Percentiles rank a stretch among this genome's conserved stretches.
Conservation (phyloP, 345 rosid genomes). For the Luvunga scandens region DNA sequence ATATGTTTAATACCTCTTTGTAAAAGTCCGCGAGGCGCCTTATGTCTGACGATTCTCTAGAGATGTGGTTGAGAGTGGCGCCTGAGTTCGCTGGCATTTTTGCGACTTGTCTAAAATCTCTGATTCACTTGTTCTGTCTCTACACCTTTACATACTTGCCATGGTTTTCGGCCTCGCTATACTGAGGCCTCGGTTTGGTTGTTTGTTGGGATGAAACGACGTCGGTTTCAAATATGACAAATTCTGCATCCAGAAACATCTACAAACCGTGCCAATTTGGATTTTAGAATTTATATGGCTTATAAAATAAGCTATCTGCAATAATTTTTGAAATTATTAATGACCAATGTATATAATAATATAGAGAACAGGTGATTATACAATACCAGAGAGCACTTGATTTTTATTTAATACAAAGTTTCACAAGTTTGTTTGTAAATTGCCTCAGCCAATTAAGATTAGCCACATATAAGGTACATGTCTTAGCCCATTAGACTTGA, state of each 20-base stretch:
- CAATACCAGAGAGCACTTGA: no score
- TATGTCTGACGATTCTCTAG: constrained; percentile 79
- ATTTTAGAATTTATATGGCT: no score
- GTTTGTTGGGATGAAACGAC: not conserved
- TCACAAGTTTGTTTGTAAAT: no score
- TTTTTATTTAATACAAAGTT: no score
- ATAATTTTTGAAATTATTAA: no score
- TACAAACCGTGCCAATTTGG: no score
- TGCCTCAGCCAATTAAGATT: no score
- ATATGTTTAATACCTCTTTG: constrained; percentile 45
- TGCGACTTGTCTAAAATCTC: not conserved
- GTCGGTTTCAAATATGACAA: not conserved
- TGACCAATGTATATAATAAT: no score
- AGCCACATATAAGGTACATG: no score
- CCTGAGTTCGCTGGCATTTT: constrained; percentile 46
- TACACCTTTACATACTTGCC: not conserved
- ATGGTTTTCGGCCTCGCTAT: not conserved
- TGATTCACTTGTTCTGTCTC: not conserved
- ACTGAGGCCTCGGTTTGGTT: not conserved
- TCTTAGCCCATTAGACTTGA: no score
- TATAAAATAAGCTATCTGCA: no score
- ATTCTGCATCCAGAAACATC: not conserved
- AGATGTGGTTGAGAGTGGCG: constrained; percentile 65
- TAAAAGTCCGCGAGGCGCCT: constrained; percentile 72
- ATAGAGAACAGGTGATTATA: no score